Base-by-base conservation (phyloP, 495 filamentous ascomycete genomes). In the Articulospora tetracladia region DNA sequence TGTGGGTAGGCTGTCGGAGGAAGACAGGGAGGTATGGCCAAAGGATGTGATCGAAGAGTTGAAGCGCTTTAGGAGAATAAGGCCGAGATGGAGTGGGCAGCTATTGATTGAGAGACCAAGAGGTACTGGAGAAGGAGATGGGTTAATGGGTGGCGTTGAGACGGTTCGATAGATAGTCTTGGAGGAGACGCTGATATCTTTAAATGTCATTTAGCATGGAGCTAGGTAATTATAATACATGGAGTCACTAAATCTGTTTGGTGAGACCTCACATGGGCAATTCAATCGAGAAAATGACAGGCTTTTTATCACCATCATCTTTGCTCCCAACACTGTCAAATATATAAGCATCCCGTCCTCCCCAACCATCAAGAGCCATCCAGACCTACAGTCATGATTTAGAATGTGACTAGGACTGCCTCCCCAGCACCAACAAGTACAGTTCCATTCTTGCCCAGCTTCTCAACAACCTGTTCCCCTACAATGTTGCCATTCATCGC, bases 351-450 rank as follows among this genome's bases (percentile, higher is more conserved):
- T n/a, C n/a, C n/a, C n/a, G n/a, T n/a, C n/a, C n/a, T n/a, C n/a
- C n/a, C n/a, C n/a, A n/a, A n/a, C n/a, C n/a, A n/a, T n/a, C n/a
- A n/a, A n/a, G n/a, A n/a, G n/a, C n/a, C n/a, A n/a, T n/a, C n/a
- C n/a, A n/a, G n/a, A n/a, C n/a, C n/a, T n/a, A n/a, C n/a, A n/a
- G n/a, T n/a, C n/a, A n/a, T n/a, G n/a, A n/a, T n/a, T n/a, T n/a
- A n/a, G n/a, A n/a, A n/a, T n/a, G n/a, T n/a, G n/a, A n/a, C n/a
- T n/a, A 54, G 26, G 2, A 64, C 62, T 17, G 62, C 62, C 47
- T 64, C 62, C 11, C 62, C 51, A 19, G 62, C 62, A 23, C 49
- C 62, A 3, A 64, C 62, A 48, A 60, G 24, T n/a, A 60, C 62
- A 17, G 46, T 36, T 13, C 39, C 51, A 15, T 19, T 51, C n/a